Evolutionary conservation across 1,139 yeast species (phyloP).

Genomic region (Wickerhamomyces sp.): DNA sequence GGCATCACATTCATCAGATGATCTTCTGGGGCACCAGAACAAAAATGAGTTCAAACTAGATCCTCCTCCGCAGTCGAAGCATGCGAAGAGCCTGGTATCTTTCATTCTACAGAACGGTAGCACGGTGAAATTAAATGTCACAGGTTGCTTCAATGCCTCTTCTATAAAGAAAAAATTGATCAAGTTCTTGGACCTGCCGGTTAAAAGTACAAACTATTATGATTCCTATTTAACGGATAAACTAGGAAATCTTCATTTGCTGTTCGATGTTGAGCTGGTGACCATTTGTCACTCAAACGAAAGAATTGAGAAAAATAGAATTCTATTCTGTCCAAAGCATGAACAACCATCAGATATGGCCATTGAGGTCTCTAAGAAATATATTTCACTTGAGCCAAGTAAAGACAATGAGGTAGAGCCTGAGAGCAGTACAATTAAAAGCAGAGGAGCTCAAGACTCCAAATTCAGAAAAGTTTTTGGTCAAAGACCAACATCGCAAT

Average conservation of each 20-base stretch:
- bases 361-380: slow-evolving; percentile 55
- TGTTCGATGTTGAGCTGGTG: slow-evolving; percentile 77
- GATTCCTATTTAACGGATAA: slow-evolving; percentile 44
- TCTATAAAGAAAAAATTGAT: slow-evolving; percentile 71
- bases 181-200: slow-evolving; percentile 47
- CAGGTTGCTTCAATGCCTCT: slow-evolving; percentile 78
- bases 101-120: slow-evolving; percentile 77
- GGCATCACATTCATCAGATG: slow-evolving; percentile 15
- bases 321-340: slow-evolving; percentile 62
- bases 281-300: slow-evolving; percentile 78
- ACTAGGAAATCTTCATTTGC: slow-evolving; percentile 42
- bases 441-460: slow-evolving; percentile 14
- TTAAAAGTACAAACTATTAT: slow-evolving; percentile 46
- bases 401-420: slow-evolving; percentile 1
- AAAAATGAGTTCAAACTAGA: slow-evolving; percentile 20
- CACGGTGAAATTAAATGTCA: slow-evolving; percentile 66
- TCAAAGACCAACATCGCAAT: slow-evolving; percentile 90
- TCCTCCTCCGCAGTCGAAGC: slow-evolving; percentile 20
- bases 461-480: slow-evolving; percentile 62
- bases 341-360: slow-evolving; percentile 67
- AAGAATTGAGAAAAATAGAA: slow-evolving; percentile 64
- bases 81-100: slow-evolving; percentile 28
- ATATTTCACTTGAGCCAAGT: slow-evolving; percentile 20
- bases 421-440: background rate
- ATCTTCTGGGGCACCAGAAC: slow-evolving; percentile 15